Evolutionary conservation across 306 rosid genomes (phyloP), one percentile per base, ranked within the genome.

Genomic region (Cucurbita moschata): DNA sequence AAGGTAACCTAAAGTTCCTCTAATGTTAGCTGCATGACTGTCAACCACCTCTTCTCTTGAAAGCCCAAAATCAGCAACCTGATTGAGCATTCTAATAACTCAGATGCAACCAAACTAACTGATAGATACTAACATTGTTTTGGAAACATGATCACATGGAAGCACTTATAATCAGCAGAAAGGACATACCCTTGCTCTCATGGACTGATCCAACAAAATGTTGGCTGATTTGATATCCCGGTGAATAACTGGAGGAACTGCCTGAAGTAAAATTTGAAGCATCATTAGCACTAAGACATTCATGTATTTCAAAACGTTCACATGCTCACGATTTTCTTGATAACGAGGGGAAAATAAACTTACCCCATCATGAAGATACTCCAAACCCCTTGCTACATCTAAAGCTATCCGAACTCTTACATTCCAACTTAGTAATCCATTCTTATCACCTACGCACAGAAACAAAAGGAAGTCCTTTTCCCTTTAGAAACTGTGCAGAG

Each of bases 361-460:
- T 89, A 95, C 99, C 88, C 99, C 99, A 69, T 91, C 97, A 80
- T 95, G 99, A 79, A 95, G 99, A 87, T 95, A 95, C 79, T 95
- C 99, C 89, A 95, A 73, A 50, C 99, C 99, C 81, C 99, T 85
- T 15, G 99, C 94, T 74, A 91, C 89, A 65, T 95, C 99, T 78
- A 95, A 84, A 81, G 90, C 97, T 79, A 86, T 81, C 63, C 85
- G 86, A 79, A 89, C 91, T 76, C 99, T 85, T 89, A 91, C 63
- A 77, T 88, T 88, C 99, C 99, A 95, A 78, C 84, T 77, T 78
- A 95, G 58, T 5, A 81, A 71, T 77, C 80, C 91, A 74, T 82
- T 79, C 54, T 84, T 82, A 81, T 89, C 88, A 71, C 85, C 99
- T 95, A 50, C 15, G 73, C 69, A 72, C 58, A 71, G 8, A 57